A percentile compares a stretch with the other conserved stretches of the same genome.
phyloP scores from a whole-genome alignment of 2,329 filamentous ascomycete genomes.

The Pseudogymnoascus sp. region DNA sequence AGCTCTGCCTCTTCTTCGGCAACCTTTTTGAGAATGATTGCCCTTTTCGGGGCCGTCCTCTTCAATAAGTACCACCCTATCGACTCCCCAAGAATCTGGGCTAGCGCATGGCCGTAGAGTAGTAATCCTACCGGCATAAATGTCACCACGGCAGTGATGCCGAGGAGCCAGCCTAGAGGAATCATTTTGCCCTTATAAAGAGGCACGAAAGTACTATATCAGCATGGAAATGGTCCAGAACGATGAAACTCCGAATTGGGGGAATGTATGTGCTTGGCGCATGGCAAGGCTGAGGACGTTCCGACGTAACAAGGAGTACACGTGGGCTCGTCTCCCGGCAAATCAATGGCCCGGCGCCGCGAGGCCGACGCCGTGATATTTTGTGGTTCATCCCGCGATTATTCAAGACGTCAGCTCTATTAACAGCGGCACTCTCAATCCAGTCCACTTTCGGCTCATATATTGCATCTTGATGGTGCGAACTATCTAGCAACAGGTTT shows the following conservation, averaged over 20 bases:
- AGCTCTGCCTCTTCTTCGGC: conserved; percentile 6
- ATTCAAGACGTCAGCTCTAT: neutral
- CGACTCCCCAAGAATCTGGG: conserved; percentile 1
- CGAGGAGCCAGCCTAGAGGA: conserved; percentile 1
- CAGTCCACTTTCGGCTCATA: neutral
- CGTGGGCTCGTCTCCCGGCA: neutral
- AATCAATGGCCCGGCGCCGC: neutral
- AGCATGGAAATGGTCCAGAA: conserved; percentile 2
- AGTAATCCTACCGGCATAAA: neutral
- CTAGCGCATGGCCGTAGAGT: neutral
- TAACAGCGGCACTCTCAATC: neutral
- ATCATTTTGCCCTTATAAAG: conserved; percentile 1
- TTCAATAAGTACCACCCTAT: neutral
- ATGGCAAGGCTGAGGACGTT: conserved; percentile 1
- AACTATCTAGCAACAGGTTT: neutral
- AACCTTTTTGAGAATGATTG: conserved; percentile 21
- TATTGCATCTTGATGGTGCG: neutral
- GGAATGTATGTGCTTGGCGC: neutral
- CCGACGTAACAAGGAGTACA: neutral
- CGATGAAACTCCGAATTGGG: neutral
- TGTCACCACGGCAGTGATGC: neutral
- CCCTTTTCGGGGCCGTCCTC: conserved; percentile 14
- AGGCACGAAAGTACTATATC: conserved; percentile 5
- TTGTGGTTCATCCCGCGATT: neutral
- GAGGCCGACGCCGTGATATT: neutral